Percentiles rank a stretch among this genome's conserved stretches.
Conservation (phyloP, 192 early-diverging fungal species). For the Phycomyces nitens region DNA sequence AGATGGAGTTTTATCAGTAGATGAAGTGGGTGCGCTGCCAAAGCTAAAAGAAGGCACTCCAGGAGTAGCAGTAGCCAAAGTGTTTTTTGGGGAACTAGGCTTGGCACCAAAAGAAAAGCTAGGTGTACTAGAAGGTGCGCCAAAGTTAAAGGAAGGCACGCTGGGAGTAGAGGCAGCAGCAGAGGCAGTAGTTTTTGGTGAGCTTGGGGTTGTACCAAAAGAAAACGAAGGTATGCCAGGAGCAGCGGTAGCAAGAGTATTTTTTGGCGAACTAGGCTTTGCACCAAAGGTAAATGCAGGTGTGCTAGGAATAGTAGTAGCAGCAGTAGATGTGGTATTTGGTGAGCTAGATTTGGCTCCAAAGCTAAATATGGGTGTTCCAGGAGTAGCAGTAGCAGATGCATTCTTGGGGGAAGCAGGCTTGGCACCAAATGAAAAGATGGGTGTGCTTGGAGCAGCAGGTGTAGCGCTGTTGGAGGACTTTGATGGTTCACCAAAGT, state of each 20-base stretch:
- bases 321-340: background rate
- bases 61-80: background rate
- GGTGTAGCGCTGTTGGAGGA: background rate
- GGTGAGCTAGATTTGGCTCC: background rate
- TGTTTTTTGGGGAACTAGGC: background rate
- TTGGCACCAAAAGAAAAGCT: background rate
- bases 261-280: background rate
- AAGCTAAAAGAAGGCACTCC: background rate
- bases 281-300: conserved; percentile 16
- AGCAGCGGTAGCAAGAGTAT: background rate
- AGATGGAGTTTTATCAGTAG: too few species aligned
- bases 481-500: background rate
- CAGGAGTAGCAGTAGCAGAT: background rate
- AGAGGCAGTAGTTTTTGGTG: background rate
- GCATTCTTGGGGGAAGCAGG: background rate
- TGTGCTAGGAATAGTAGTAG: background rate
- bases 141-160: background rate
- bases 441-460: background rate
- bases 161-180: background rate
- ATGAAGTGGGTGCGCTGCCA: background rate
- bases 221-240: background rate
- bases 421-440: conserved; percentile 9
- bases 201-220: conserved; percentile 1
- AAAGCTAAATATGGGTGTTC: background rate
- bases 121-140: background rate